Percentiles rank a stretch among this genome's conserved stretches.
Conservation (phyloP, 306 rosid species). For the Leucaena leucocephala region DNA sequence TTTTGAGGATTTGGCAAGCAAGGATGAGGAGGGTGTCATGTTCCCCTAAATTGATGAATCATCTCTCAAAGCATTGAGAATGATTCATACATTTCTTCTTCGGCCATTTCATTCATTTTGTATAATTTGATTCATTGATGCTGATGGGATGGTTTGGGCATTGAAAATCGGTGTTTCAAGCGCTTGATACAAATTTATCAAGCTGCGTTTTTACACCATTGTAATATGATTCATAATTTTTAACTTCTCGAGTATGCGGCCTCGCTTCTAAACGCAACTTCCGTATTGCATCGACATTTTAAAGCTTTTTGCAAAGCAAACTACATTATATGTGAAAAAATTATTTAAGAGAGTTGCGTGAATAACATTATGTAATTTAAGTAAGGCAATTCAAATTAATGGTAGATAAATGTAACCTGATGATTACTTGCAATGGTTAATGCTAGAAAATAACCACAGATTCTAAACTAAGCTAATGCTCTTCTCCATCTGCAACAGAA, state of each 20-base stretch:
- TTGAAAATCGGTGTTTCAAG: conserved; percentile 34
- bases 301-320: background rate
- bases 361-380: too few relatives aligned
- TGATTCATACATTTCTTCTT: background rate
- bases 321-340: background rate
- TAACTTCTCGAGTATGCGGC: background rate
- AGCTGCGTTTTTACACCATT: conserved; percentile 20
- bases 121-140: background rate
- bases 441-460: background rate
- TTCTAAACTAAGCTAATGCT: conserved; percentile 16
- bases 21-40: conserved; percentile 33
- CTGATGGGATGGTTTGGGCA: background rate
- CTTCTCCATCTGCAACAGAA: conserved; percentile 31
- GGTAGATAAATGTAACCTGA: background rate
- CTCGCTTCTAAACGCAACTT: background rate
- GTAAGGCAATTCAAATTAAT: background rate
- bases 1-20: conserved; percentile 59
- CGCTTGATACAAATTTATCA: background rate
- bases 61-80: background rate
- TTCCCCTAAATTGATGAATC: conserved; percentile 22
- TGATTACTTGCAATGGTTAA: background rate
- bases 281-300: background rate
- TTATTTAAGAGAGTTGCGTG: background rate
- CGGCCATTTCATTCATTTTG: background rate
- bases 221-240: background rate